Conservation (phyloP, 2,329 filamentous ascomycete genomes). For the Cercospora sesami region DNA sequence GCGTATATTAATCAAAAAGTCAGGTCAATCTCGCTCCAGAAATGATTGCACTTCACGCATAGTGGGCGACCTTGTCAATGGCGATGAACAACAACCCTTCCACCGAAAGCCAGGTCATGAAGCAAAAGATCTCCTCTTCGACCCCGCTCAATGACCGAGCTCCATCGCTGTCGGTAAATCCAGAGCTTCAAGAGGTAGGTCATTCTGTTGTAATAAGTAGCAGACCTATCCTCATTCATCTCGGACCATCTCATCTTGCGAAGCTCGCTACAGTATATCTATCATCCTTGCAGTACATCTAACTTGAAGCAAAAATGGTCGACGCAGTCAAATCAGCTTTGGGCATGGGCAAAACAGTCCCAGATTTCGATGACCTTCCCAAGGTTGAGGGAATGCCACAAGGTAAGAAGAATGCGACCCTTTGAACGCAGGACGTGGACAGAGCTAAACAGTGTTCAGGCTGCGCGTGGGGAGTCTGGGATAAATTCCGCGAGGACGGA, state of each 20-base stretch:
- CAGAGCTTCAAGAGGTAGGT: slow-evolving; percentile 4
- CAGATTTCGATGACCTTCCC: slow-evolving; percentile 46
- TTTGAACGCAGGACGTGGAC: background rate
- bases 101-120: slow-evolving; percentile 3
- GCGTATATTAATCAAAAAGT: background rate
- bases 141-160: slow-evolving; percentile 14
- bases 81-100: background rate
- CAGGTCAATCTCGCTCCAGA: background rate
- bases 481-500: slow-evolving; percentile 40
- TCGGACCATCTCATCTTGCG: background rate
- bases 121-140: slow-evolving; percentile 9
- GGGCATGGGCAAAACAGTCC: slow-evolving; percentile 35
- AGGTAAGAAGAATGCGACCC: slow-evolving; percentile 28
- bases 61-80: background rate
- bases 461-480: slow-evolving; percentile 48
- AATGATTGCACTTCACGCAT: background rate
- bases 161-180: background rate
- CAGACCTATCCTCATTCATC: background rate
- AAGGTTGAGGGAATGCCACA: slow-evolving; percentile 44
- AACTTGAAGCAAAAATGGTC: slow-evolving; percentile 11
- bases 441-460: slow-evolving; percentile 24
- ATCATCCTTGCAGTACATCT: slow-evolving; percentile 7
- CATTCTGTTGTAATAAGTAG: slow-evolving; percentile 8
- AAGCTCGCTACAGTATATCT: background rate
- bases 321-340: slow-evolving; percentile 12